phyloP scores from a whole-genome alignment of 148 eudicot genomes.

The Vaccinium corymbosum region DNA sequence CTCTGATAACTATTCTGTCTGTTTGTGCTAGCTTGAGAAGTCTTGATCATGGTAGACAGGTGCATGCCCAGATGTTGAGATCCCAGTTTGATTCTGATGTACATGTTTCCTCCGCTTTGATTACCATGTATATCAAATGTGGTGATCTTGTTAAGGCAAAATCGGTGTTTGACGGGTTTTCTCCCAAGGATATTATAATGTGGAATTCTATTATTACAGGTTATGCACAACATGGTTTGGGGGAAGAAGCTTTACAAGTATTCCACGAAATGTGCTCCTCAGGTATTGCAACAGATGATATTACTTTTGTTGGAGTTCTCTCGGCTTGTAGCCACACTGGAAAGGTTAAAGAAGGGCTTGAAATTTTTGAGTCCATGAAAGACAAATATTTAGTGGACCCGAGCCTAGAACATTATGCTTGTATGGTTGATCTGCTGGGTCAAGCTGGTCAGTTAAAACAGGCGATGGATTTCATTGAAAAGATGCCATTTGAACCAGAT shows the following conservation, averaged over 20 bases:
- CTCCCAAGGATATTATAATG: conserved; percentile 42
- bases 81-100: conserved; percentile 37
- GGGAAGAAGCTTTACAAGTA: conserved; percentile 19
- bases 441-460: conserved; percentile 44
- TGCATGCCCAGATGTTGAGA: conserved; percentile 40
- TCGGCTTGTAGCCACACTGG: conserved; percentile 51
- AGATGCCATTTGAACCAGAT: conserved; percentile 41
- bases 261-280: conserved; percentile 31
- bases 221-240: conserved; percentile 22
- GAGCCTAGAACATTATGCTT: conserved; percentile 43
- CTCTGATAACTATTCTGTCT: conserved; percentile 39
- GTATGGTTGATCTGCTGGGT: conserved; percentile 55
- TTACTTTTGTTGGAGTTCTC: conserved; percentile 50
- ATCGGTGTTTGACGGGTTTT: conserved; percentile 36
- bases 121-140: conserved; percentile 46
- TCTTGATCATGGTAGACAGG: conserved; percentile 46
- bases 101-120: conserved; percentile 40
- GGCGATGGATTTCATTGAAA: conserved; percentile 39
- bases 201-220: conserved; percentile 54
- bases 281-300: conserved; percentile 36
- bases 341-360: conserved; percentile 43
- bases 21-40: conserved; percentile 44
- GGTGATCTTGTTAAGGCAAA: conserved; percentile 46
- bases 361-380: conserved; percentile 39
- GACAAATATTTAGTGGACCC: conserved; percentile 34